These are phyloP conservation scores for Boletus subparvulus DNA, from an alignment of 768 basidiomycete species.

Conservation along the genomic window DNA sequence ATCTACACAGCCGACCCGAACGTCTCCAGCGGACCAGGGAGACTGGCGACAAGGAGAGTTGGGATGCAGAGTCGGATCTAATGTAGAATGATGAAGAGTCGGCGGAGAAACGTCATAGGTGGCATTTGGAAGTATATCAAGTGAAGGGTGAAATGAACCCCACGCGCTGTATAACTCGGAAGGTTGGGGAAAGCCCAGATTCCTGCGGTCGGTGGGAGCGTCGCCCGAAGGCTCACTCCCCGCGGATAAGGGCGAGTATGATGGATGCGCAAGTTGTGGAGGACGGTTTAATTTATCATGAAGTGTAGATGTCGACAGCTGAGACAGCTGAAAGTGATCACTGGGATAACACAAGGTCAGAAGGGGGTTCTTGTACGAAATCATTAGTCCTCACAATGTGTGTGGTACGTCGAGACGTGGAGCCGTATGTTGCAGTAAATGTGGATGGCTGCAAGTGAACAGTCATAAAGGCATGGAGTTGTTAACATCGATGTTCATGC, in stretches of 20 bases:
- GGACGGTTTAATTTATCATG: neutral
- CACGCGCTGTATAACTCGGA: slow-evolving; percentile 8
- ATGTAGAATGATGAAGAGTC: neutral
- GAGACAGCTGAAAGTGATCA: neutral
- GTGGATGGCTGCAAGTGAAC: slow-evolving; percentile 1
- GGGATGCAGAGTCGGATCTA: neutral
- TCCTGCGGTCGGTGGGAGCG: neutral
- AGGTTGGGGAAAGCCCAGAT: neutral
- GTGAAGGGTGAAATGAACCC: neutral
- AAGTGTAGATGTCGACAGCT: neutral
- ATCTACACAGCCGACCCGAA: neutral
- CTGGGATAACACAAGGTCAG: slow-evolving; percentile 7
- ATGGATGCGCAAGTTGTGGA: neutral
- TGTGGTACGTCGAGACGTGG: neutral
- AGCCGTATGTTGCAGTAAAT: neutral
- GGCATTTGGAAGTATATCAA: neutral
- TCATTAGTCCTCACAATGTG: slow-evolving; percentile 10
- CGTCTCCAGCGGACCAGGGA: neutral
- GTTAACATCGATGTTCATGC: neutral
- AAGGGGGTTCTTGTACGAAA: neutral
- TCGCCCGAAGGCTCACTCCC: neutral
- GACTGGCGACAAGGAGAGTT: neutral
- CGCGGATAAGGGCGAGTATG: neutral
- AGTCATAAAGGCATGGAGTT: slow-evolving; percentile 5
- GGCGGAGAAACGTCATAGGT: neutral